phyloP scores from a whole-genome alignment of 176 grass and related monocot genomes.

The Bolboschoenus planiculmis region DNA sequence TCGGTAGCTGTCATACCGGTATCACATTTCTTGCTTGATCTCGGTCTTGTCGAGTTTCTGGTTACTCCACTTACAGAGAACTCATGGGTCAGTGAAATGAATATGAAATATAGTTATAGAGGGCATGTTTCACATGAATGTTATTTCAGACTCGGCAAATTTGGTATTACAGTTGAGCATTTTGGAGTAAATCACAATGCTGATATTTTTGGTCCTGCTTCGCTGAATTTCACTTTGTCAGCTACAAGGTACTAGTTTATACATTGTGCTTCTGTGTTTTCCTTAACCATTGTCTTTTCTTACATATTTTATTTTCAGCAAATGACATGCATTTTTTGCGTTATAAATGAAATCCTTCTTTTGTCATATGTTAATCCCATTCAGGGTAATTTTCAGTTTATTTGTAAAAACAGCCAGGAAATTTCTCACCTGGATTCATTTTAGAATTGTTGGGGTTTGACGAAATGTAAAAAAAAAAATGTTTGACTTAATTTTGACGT shows the following conservation, averaged over 20 bases:
- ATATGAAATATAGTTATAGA: slow-evolving; percentile 34
- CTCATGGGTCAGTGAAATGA: slow-evolving; percentile 32
- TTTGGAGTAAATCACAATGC: slow-evolving; percentile 42
- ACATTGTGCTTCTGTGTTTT: slow-evolving; percentile 20
- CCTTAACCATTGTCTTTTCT: not conserved
- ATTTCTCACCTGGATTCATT: not conserved
- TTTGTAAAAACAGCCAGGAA: not conserved
- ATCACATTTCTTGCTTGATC: slow-evolving; percentile 27
- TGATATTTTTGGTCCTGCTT: slow-evolving; percentile 58
- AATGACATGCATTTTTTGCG: not conserved
- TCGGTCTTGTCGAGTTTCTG: slow-evolving; percentile 46
- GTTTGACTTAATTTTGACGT: not conserved
- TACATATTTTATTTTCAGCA: not conserved
- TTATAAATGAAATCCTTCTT: not conserved
- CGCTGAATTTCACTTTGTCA: slow-evolving; percentile 48
- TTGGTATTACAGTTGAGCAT: slow-evolving; percentile 50
- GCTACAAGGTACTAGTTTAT: slow-evolving; percentile 48
- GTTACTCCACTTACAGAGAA: slow-evolving; percentile 32
- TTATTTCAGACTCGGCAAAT: slow-evolving; percentile 38
- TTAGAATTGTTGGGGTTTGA: not conserved
- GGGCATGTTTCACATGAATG: slow-evolving; percentile 35
- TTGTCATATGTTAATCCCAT: not conserved
- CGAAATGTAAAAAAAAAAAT: not conserved
- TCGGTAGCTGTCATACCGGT: slow-evolving; percentile 12
- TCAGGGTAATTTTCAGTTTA: not conserved